These are phyloP conservation scores for Psilocybe tampanensis DNA, from an alignment of 768 basidiomycete species.

Conservation along the genomic window DNA sequence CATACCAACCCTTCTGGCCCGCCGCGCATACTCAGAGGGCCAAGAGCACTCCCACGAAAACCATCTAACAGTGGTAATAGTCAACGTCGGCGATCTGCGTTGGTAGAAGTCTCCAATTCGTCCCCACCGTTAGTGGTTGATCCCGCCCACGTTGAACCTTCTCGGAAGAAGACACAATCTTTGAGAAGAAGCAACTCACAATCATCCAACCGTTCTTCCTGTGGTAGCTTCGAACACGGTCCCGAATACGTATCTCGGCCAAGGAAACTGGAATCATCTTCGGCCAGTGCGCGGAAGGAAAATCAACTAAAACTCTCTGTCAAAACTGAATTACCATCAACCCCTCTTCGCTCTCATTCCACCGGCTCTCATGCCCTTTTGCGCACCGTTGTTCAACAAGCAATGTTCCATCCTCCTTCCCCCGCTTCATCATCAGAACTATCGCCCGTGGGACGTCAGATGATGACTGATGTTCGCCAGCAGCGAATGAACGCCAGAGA, in stretches of 20 bases:
- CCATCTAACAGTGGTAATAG: slow-evolving; percentile 23
- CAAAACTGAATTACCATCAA: slow-evolving; percentile 42
- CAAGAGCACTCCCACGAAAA: slow-evolving; percentile 38
- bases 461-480: slow-evolving; percentile 67
- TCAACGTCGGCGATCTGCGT: slow-evolving; percentile 28
- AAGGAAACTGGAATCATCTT: slow-evolving; percentile 2
- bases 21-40: slow-evolving; percentile 41
- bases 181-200: slow-evolving; percentile 30
- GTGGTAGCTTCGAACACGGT: slow-evolving; percentile 4
- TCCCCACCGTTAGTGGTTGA: slow-evolving; percentile 18
- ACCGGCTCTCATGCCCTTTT: slow-evolving; percentile 36
- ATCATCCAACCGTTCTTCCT: slow-evolving; percentile 19
- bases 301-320: slow-evolving; percentile 38
- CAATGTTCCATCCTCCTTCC: slow-evolving; percentile 57
- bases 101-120: slow-evolving; percentile 24
- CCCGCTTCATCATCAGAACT: slow-evolving; percentile 75
- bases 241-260: slow-evolving; percentile 5
- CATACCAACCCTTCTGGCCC: slow-evolving; percentile 32
- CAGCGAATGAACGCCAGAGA: slow-evolving; percentile 44
- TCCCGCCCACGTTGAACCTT: slow-evolving; percentile 34
- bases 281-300: slow-evolving; percentile 36
- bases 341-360: slow-evolving; percentile 45
- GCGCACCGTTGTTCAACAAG: slow-evolving; percentile 37
- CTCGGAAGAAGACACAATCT: slow-evolving; percentile 24
- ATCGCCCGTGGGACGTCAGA: slow-evolving; percentile 64